Evolutionary conservation across 2,329 filamentous ascomycete species (phyloP), one percentile per base, ranked within the genome.

Genomic region (Fusarium keratoplasticum): DNA sequence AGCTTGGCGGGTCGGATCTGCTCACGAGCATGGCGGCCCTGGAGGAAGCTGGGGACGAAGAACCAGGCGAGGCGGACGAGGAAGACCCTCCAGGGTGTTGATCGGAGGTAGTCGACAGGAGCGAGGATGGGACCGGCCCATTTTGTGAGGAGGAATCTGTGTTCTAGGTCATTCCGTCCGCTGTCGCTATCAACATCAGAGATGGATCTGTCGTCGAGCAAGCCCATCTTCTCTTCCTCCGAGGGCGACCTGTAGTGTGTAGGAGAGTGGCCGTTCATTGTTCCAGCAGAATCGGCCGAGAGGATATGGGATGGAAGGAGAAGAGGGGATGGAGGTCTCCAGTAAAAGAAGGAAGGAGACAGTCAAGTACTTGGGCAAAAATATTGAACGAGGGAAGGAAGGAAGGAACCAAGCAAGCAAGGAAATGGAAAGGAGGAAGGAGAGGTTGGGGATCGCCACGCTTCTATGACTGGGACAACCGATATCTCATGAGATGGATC

Each of bases 1-100:
- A 87, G 80, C 57, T 83, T 84, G 27, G 83, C 79, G 6, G 82
- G 79, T n/a, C 82, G 82, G 59, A 82, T 81, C 58, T 83, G 81
- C 62, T 86, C 84, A 42, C 84, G 80, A 36, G 81, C 81, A 66
- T 85, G 79, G 31, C 83, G 83, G 57, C 84, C 82, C 59, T 88
- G 86, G 54, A 89, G 73, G 73, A 89, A 89, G 79, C 85, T 87
- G n/a, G 88, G 88, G n/a, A 87, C 78, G 18, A 89, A 79, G 76
- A 88, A 89, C 73, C 86, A 76, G 70, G 77, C 76, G 27, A 80
- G 75, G 16, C 84, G 84, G 59, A 85, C 69, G 3, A 85, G 64
- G n/a, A 82, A 73, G n/a, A 80, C 73, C 16, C 80, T 79, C 81
- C 82, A 84, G 52, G 83, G 81, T 35, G 84, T 73, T 64, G 80